Evolutionary conservation across 768 basidiomycete species (phyloP), one percentile per base, ranked within the genome.

Genomic region (Podaxis sp.): DNA sequence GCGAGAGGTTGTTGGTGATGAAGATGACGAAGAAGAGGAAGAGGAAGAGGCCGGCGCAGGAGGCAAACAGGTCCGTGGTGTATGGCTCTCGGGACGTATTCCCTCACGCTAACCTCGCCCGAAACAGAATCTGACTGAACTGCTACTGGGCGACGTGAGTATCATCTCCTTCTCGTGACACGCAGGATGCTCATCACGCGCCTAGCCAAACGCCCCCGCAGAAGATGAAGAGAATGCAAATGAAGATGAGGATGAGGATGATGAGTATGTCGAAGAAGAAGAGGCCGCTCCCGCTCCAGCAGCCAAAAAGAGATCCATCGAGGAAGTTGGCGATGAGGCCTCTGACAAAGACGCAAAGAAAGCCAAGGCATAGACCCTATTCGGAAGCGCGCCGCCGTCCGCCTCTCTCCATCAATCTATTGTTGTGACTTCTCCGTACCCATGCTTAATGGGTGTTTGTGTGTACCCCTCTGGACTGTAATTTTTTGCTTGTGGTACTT

Each of bases 341-440:
- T 33, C 46, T 56, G 61, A 63, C 54, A 63, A 63, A 30, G 61
- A 57, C 36, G 13, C 61, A 28, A 63, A 63, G 61, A 63, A 63
- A 57, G 44, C 49, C 48, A 63, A 63, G 38, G 55, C 61, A 63
- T 63, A 63, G 46, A 28, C 54, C 15, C 36, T 48, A 62, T 55
- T 61, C 42, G 59, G 59, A 49, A 60, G 44, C 9, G 44, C 44
- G 44, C 44, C 44, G 44, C 44, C 15, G 7, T 46, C 42, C 19
- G 19, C 44, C n/a, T 46, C n/a, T 19, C 44, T 19, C 19, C n/a
- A 46, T 46, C 44, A 19, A 51, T 51, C 49, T 51, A 24, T 28
- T 59, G 57, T 12, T 59, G 57, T 49, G 33, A 48, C 13, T 39
- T 36, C 46, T 13, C 44, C 46, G 33, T 46, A 5, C 44, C 19